Evolutionary conservation across 805 yeast genomes (phyloP), one percentile per base, ranked within the genome.

Genomic region (Sugiyamaella chiloensis): DNA sequence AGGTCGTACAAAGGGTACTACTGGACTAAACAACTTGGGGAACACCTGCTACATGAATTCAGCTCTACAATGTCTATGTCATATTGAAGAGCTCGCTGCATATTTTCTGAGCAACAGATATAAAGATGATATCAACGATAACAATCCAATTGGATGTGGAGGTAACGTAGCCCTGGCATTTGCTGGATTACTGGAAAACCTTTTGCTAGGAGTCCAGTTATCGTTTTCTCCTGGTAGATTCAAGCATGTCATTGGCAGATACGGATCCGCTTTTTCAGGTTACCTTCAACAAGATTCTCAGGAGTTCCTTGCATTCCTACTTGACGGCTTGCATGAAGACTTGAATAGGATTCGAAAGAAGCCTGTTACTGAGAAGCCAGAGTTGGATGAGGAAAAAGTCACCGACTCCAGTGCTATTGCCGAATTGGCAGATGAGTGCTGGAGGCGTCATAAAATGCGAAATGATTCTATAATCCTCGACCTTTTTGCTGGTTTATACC

Each of bases 1-100:
- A 30, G 41, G 37, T 19, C 24, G 48, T 24, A 39, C 43, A 24
- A 29, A 35, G 19, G 90, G 96, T 54, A 61, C 71, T 40, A 64
- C 73, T 50, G 83, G 97, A 52, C 55, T 83, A 60, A 69, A 74
- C 44, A 90, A 87, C 60, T 68, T 89, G 52, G 97, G 97, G 2
- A 90, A 90, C 62, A 83, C 95, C 0, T 90, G 97, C 64, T 90
- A 88, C 64, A 89, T 90, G 97, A 89, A 88, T 64, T 86, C 95
- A 7, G 96, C 96, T 0, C 67, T 91, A 39, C 98, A 93, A 61
- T 91, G 97, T 60, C 68, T 91, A 35, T 76, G 57, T 9, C 98
- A 91, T 60, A 75, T 90, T 9, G 95, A 96, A 1, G 96, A 88
- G 63, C 65, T 93, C 21, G 78, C 83, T 7, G 74, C 80, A 35